Base-by-base conservation (phyloP, 2,329 filamentous ascomycete species). In the Venturia oleaginea region DNA sequence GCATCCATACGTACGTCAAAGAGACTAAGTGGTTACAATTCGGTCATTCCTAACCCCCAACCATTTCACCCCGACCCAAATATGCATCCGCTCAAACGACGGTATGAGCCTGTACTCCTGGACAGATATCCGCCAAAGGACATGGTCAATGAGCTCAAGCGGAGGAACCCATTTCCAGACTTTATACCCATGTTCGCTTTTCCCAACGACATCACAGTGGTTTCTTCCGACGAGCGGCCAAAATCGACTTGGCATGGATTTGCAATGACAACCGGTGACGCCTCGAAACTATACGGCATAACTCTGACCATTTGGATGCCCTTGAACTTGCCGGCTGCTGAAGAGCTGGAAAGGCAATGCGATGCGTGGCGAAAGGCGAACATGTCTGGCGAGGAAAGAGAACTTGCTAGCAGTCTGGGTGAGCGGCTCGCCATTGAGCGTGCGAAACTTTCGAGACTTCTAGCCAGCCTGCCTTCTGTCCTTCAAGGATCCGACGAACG, bases 171-270 rank as follows among this genome's bases (percentile, higher is more conserved):
- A 65, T 97, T 99, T 72, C 94, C 94, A 0, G 94, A 99, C 73
- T 99, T 97, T 71, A 91, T 99, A 22, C 94, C 94, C 65, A 97
- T 99, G 94, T 99, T 99, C 76, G 92, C 94, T 63, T 99, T 97
- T 71, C 94, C 94, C 57, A 97, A 97, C 76, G 94, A 99, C 75
- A 94, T 99, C 70, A 92, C 92, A 68, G 94, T 99, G 62, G 91
- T 97, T 11, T 97, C 94, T 1, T 92, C 92, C 1, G 94, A 99
- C 72, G 91, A 96, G 73, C 84, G 92, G 67, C 94, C 94, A 0
- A 84, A 92, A 67, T 93, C 94, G n/a, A 97, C 92, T 30, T 99
- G 94, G 94, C 94, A 99, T 76, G 94, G 94, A 60, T 99, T 99
- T 73, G 92, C 91, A 67, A 97, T 99, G 94, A 99, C 94, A 2